Conservation (phyloP, 257 asterid genomes). For the Lycium ferocissimum region DNA sequence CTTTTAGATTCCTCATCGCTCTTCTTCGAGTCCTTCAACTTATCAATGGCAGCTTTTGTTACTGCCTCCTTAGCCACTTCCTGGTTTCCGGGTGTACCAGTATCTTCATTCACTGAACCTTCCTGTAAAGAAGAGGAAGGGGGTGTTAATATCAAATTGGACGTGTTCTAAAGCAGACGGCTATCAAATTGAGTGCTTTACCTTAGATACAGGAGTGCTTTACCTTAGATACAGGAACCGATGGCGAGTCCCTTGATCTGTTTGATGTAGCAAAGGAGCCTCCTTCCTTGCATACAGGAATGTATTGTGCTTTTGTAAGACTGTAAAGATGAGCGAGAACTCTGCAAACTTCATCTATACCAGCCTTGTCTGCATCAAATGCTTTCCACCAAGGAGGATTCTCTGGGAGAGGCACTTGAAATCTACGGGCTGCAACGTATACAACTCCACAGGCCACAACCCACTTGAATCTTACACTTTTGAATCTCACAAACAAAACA, state of each 20-base stretch:
- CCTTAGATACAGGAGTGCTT: slow-evolving; percentile 59
- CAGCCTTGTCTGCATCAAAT: slow-evolving; percentile 93
- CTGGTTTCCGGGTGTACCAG: background rate
- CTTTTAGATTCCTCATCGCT: slow-evolving; percentile 65
- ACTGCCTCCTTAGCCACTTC: slow-evolving; percentile 64
- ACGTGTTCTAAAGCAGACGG: background rate
- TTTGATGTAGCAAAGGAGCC: too few species aligned
- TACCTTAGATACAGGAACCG: slow-evolving; percentile 67
- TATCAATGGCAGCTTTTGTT: too few species aligned
- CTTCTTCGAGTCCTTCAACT: slow-evolving; percentile 45
- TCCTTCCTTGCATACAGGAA: too few species aligned
- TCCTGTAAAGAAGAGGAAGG: slow-evolving; percentile 49
- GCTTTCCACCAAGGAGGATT: slow-evolving; percentile 99
- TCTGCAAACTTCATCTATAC: slow-evolving; percentile 84
- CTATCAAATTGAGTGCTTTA: slow-evolving; percentile 27
- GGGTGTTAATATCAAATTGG: background rate
- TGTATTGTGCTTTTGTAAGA: too few species aligned
- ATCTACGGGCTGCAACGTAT: slow-evolving; percentile 38
- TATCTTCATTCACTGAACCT: slow-evolving; percentile 55
- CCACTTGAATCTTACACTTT: slow-evolving; percentile 96
- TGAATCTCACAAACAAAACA: slow-evolving; percentile 52
- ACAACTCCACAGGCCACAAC: slow-evolving; percentile 99
- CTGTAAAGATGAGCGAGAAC: too few species aligned
- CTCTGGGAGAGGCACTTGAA: slow-evolving; percentile 89
- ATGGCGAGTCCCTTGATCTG: slow-evolving; percentile 34